Conservation (phyloP, 176 grass and related monocot genomes). For the Canna indica region DNA sequence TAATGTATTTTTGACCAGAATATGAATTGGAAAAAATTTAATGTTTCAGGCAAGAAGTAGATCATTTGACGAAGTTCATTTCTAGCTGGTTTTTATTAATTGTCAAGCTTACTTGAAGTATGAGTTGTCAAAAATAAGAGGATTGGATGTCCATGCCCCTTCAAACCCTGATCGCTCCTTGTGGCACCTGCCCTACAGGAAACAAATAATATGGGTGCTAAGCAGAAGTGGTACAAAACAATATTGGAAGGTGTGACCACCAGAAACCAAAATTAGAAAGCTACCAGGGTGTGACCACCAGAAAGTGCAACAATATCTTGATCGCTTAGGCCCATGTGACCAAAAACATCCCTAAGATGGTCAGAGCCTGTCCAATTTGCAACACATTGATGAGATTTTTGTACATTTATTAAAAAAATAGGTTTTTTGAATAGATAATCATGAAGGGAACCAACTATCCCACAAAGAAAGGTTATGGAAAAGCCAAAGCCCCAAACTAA, state of each 20-base stretch:
- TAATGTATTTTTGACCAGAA: background rate
- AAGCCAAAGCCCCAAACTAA: background rate
- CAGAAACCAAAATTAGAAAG: background rate
- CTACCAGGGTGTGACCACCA: slow-evolving; percentile 36
- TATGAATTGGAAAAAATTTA: background rate
- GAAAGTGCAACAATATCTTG: slow-evolving; percentile 96
- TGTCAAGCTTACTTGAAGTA: slow-evolving; percentile 11
- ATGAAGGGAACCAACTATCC: background rate
- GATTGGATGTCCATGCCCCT: slow-evolving; percentile 10
- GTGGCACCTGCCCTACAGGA: slow-evolving; percentile 10
- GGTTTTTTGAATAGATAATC: too few species aligned
- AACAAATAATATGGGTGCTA: background rate
- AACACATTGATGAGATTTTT: background rate
- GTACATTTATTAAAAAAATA: too few species aligned
- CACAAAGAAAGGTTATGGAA: too few species aligned
- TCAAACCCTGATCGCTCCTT: slow-evolving; percentile 17
- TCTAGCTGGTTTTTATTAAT: too few species aligned
- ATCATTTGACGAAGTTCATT: too few species aligned
- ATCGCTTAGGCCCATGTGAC: slow-evolving; percentile 91
- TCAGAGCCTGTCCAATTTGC: slow-evolving; percentile 48
- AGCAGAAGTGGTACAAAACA: background rate
- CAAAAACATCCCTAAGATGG: slow-evolving; percentile 91
- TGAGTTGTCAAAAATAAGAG: slow-evolving; percentile 18
- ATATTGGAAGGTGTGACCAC: background rate
- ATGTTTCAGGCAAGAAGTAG: background rate